These are phyloP conservation scores for Astrothelium subdiscretum DNA, from an alignment of 495 filamentous ascomycete genomes.

Conservation along the genomic window DNA sequence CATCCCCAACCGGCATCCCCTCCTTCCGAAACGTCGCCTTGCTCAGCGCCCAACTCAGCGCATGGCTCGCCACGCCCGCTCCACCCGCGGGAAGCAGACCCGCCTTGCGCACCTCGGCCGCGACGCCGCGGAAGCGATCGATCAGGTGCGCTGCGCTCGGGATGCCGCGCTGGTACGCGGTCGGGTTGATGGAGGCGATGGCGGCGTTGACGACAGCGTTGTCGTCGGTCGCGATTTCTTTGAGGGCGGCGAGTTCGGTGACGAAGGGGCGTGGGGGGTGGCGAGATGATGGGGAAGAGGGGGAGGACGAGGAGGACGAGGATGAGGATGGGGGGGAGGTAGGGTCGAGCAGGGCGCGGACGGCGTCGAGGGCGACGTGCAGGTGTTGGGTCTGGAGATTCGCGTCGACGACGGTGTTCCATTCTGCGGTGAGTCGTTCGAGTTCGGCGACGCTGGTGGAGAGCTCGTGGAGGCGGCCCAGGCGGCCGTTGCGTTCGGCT, in stretches of 20 bases:
- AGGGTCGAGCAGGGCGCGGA: conserved; percentile 61
- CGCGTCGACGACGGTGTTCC: conserved; percentile 74
- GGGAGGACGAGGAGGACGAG: conserved; percentile 3
- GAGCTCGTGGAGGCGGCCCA: conserved; percentile 74
- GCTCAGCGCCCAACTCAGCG: conserved; percentile 74
- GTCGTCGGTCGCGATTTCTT: conserved; percentile 76
- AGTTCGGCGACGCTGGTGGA: conserved; percentile 64
- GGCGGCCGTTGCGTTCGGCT: conserved; percentile 72
- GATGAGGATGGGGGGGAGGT: no score
- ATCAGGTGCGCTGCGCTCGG: conserved; percentile 72
- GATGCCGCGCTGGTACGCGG: conserved; percentile 86
- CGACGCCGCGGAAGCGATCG: conserved; percentile 92
- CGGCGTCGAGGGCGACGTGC: conserved; percentile 86
- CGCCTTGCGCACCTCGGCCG: conserved; percentile 86
- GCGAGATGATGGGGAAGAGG: conserved; percentile 27
- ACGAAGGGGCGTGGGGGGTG: conserved; percentile 69
- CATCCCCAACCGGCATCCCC: conserved; percentile 68
- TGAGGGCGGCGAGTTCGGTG: conserved; percentile 81
- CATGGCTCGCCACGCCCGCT: conserved; percentile 87
- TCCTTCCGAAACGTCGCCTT: conserved; percentile 91
- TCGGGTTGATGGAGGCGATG: conserved; percentile 86
- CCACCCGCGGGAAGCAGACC: conserved; percentile 81
- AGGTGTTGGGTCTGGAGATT: conserved; percentile 92
- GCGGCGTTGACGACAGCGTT: conserved; percentile 80
- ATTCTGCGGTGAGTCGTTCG: conserved; percentile 70